Evolutionary conservation across 2,329 filamentous ascomycete species (phyloP).

Genomic region (Phialemoniopsis sp.): DNA sequence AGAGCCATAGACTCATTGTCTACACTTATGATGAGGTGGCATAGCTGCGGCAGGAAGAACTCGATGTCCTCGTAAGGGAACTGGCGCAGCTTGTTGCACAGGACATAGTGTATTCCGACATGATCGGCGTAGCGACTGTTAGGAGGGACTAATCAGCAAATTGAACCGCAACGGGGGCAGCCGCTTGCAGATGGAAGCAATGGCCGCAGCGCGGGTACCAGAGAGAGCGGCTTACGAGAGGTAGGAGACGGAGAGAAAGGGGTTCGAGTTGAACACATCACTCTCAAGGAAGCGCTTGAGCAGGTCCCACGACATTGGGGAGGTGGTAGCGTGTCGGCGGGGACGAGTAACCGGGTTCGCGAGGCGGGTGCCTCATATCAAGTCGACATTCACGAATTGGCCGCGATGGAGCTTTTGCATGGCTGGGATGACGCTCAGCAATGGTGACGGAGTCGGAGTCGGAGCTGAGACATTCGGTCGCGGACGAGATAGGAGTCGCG

Average conservation of each 20-base stretch:
- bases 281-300: constrained; percentile 88
- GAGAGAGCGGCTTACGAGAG: constrained; percentile 58
- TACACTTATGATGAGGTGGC: constrained; percentile 81
- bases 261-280: constrained; percentile 90
- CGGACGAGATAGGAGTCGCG: too few species aligned
- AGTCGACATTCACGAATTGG: too few species aligned
- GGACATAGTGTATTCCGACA: constrained; percentile 84
- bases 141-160: constrained; percentile 1
- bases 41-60: constrained; percentile 86
- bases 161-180: too few species aligned
- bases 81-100: constrained; percentile 83
- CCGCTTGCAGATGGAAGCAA: too few species aligned
- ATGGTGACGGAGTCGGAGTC: too few species aligned
- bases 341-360: too few species aligned
- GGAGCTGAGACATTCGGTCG: too few species aligned
- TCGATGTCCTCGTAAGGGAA: constrained; percentile 90
- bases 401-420: too few species aligned
- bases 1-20: constrained; percentile 90
- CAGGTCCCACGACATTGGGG: constrained; percentile 76
- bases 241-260: constrained; percentile 84
- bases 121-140: constrained; percentile 80
- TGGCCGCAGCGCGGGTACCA: too few species aligned
- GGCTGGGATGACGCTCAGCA: too few species aligned
- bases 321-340: too few species aligned
- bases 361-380: too few species aligned